A percentile compares a stretch with the other conserved stretches of the same genome.
Evolutionary conservation across 352 stramenopile species (phyloP).

Genomic region (Phytophthora citrophthora): DNA sequence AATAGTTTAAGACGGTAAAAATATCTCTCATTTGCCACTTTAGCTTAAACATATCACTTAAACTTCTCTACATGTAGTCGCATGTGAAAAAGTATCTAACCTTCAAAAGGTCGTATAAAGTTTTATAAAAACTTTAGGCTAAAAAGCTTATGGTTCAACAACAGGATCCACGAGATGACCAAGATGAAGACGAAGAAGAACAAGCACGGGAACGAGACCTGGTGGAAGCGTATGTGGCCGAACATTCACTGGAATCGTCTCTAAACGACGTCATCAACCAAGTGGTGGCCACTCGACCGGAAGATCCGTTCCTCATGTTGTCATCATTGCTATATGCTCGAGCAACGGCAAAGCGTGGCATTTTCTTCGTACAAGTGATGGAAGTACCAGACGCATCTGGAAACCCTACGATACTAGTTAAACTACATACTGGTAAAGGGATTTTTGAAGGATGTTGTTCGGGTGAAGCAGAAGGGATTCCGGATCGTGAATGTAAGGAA

Average conservation of each 20-base stretch:
- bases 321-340: constrained; percentile 64
- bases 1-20: constrained; percentile 22
- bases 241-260: constrained; percentile 70
- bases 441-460: constrained; percentile 65
- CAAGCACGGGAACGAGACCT: constrained; percentile 69
- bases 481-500: constrained; percentile 29
- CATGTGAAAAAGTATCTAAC: constrained; percentile 27
- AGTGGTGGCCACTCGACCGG: constrained; percentile 64
- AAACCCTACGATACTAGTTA: constrained; percentile 52
- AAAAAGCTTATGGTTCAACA: constrained; percentile 28
- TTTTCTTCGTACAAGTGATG: constrained; percentile 68
- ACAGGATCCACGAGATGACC: constrained; percentile 16
- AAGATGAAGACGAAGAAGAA: constrained; percentile 36
- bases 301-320: constrained; percentile 76
- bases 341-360: constrained; percentile 67
- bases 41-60: too few species aligned
- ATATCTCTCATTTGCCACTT: constrained; percentile 20
- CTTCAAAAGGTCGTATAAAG: constrained; percentile 25
- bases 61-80: constrained; percentile 13
- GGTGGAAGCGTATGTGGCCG: constrained; percentile 73
- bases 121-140: background rate
- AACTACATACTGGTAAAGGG: constrained; percentile 72
- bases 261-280: constrained; percentile 81
- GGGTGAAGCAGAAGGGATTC: constrained; percentile 38
- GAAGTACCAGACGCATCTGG: constrained; percentile 57